phyloP scores from a whole-genome alignment of 768 basidiomycete genomes.

The Collybia mongolica region DNA sequence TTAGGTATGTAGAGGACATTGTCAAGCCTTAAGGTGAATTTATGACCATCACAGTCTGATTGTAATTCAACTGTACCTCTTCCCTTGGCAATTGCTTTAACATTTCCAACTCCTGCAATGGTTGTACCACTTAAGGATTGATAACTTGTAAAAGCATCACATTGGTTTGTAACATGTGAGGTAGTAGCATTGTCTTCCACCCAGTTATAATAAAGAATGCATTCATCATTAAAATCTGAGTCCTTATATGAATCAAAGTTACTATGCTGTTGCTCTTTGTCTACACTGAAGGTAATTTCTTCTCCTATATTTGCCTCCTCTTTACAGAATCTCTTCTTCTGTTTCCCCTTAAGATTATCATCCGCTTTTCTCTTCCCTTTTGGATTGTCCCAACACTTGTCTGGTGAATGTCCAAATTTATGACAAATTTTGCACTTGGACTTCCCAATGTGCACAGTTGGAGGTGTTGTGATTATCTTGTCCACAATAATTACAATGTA shows the following conservation, averaged over 20 bases:
- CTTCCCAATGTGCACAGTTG: no score
- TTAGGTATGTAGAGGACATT: not conserved
- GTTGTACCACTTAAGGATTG: not conserved
- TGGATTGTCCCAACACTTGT: no score
- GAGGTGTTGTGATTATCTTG: no score
- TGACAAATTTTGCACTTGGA: no score
- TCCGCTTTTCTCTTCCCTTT: no score
- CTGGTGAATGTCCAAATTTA: no score
- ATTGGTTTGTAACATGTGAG: conserved; percentile 4
- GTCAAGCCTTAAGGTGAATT: not conserved
- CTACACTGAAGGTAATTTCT: not conserved
- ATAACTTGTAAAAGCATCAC: conserved; percentile 2
- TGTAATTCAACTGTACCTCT: not conserved
- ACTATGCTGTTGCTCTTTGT: not conserved
- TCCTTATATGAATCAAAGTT: not conserved
- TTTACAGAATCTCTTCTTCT: no score
- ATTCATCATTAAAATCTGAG: not conserved
- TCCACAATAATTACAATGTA: no score
- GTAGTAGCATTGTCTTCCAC: conserved; percentile 7
- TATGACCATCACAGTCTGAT: not conserved
- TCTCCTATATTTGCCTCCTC: not conserved
- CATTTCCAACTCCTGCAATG: not conserved
- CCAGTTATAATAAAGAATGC: conserved; percentile 8
- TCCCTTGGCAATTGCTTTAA: not conserved
- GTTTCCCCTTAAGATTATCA: no score